Evolutionary conservation across 371 early-diverging fungal genomes (phyloP), one percentile per base, ranked within the genome.

Genomic region (Batrachochytrium dendrobatidis): DNA sequence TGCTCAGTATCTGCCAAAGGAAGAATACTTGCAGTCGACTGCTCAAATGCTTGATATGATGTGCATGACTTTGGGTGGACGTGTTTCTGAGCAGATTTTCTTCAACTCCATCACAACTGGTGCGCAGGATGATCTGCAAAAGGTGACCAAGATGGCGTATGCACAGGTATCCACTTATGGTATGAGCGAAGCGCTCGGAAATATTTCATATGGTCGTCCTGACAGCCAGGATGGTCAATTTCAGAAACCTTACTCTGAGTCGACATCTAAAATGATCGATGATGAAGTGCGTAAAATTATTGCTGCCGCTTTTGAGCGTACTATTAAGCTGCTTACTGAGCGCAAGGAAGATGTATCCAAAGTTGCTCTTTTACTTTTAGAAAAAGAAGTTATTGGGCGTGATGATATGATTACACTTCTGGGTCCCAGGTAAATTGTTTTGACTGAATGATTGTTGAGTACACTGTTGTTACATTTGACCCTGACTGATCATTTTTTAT

Each of bases 1-100:
- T 75, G 99, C 99, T 30, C 98, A 97, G 75, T 98, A 96, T 69
- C 65, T 98, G 61, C 99, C 99, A 64, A 93, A 95, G 75, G 99
- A 98, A 61, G 89, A 93, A 75, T 93, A 94, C 71, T 72, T 98
- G 61, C 91, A 94, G 66, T 90, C 92, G 33, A 89, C 87, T 17
- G 84, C 83, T 35, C 95, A 97, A 67, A 79, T 98, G 46, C 71
- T 88, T 61, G 99, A 98, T 73, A 90, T 94, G 72, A 95, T 96
- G 92, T 77, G 83, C 60, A 97, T 98, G 98, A 93, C 98, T 20
- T 78, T 96, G 8, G 99, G 94, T 52, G 96, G 99, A 1, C 91
- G 99, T 52, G 94, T 87, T 0, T 81, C 95, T 1, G 99, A 98
- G 72, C 81, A 91, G 61, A 84, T 98, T 60, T 95, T 97, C 72